Evolutionary conservation across 352 stramenopile genomes (phyloP), one percentile per base, ranked within the genome.

Genomic region (Globisporangium acanthophoron): DNA sequence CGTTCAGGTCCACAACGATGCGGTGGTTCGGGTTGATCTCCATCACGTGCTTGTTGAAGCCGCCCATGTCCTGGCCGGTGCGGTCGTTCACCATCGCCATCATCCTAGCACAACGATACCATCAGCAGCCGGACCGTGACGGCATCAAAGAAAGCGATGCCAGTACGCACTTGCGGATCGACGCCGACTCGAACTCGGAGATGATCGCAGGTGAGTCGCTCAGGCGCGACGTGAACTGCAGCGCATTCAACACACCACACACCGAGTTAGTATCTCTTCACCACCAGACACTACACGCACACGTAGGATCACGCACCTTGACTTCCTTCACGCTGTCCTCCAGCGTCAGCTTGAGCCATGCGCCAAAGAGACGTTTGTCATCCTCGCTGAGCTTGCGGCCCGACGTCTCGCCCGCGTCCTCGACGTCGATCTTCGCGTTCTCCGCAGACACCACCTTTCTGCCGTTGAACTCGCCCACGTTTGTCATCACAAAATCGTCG

Each of bases 401-500:
- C 5, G 62, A 58, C 12, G 63, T 52, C 31, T 89, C 77, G 12
- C 78, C 82, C 16, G 79, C 72, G 20, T 80, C 74, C 5, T 82
- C 72, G 3, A 98, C 67, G 59, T 99, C 90, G 39, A 99, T 83
- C 72, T 98, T 97, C 29, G 94, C 90, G 55, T 96, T 90, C 75
- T 99, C 97, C 0, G 94, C 96, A 56, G 94, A 98, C 9, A 99
- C 80, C 41, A 99, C 76, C 71, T 97, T 95, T 24, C 97, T 84
- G 58, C 92, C 94, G 72, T 98, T 97, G 67, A 98, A 99, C 60
- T 95, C 87, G 50, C 80, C 92, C 50, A 99, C 76, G 73, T 99
- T 99, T 39, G 90, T 97, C 96, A 99, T 99, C 48, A 99, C 97
- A 64, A 99, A 99, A 70, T 99, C 98, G 65, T 99, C 97, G 60